Percentiles rank a stretch among this genome's conserved stretches.
Evolutionary conservation across 2,329 filamentous ascomycete species (phyloP).

Genomic region (Didymella glomerata): DNA sequence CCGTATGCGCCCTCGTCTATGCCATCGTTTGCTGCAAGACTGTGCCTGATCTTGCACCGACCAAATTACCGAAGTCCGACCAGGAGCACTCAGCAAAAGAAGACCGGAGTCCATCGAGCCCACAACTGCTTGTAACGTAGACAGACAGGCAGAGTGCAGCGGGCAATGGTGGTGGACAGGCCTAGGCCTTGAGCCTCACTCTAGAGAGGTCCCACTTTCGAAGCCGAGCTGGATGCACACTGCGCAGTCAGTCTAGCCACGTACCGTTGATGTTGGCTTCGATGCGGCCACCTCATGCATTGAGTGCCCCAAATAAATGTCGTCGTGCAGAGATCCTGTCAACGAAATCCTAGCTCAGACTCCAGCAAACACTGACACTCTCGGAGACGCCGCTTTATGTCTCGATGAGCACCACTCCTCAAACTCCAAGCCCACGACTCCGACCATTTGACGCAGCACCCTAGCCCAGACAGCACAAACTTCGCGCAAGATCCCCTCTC

Average conservation of each 20-base stretch:
- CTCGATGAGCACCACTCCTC: neutral
- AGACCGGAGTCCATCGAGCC: neutral
- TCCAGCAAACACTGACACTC: slow-evolving; percentile 25
- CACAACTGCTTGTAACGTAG: slow-evolving; percentile 1
- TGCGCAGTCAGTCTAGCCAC: neutral
- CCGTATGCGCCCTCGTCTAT: slow-evolving; percentile 33
- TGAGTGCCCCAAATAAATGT: slow-evolving; percentile 13
- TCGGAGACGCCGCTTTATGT: slow-evolving; percentile 26
- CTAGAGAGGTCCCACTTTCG: slow-evolving; percentile 49
- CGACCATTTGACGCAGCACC: slow-evolving; percentile 29
- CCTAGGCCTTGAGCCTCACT: slow-evolving; percentile 54
- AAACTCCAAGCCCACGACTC: slow-evolving; percentile 19
- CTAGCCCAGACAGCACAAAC: slow-evolving; percentile 40
- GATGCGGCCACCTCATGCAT: neutral
- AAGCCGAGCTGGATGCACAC: slow-evolving; percentile 17
- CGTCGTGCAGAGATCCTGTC: slow-evolving; percentile 27
- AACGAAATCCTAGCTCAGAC: slow-evolving; percentile 14
- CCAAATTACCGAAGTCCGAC: slow-evolving; percentile 29
- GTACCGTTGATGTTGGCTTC: slow-evolving; percentile 3
- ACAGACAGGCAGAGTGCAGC: slow-evolving; percentile 24
- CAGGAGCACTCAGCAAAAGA: slow-evolving; percentile 24
- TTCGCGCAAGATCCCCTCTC: slow-evolving; percentile 25
- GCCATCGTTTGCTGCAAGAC: slow-evolving; percentile 17
- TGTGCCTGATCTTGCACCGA: neutral
- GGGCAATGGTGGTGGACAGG: slow-evolving; percentile 45